A percentile compares a stretch with the other conserved stretches of the same genome.
phyloP scores from a whole-genome alignment of 257 asterid species.

The Nicotiana undulata region DNA sequence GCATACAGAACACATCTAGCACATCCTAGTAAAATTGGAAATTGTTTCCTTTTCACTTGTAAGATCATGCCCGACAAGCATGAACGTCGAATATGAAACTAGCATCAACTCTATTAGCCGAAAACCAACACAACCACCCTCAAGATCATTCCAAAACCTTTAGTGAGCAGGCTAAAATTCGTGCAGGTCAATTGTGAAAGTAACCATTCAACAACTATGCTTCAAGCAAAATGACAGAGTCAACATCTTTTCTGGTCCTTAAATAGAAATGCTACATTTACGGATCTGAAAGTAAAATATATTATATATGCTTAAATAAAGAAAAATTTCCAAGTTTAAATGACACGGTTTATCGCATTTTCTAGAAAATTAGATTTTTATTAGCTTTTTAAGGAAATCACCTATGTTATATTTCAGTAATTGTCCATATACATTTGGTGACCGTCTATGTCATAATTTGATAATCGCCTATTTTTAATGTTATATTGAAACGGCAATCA shows the following conservation, averaged over 20 bases:
- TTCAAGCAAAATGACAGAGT: background rate
- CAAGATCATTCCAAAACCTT: background rate
- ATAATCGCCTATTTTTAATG: too few relatives aligned
- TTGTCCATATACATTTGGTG: too few relatives aligned
- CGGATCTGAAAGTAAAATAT: background rate
- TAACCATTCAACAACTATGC: background rate
- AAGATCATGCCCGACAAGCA: background rate
- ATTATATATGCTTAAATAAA: background rate
- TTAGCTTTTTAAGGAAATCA: too few relatives aligned
- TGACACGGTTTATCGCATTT: background rate
- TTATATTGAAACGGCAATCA: too few relatives aligned
- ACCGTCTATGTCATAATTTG: too few relatives aligned
- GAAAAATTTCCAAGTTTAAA: background rate
- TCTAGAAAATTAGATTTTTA: too few relatives aligned
- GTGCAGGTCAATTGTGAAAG: background rate
- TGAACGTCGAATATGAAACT: background rate
- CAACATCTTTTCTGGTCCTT: background rate
- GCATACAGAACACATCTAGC: background rate
- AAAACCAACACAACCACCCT: background rate
- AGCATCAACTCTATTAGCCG: background rate
- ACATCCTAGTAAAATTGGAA: background rate
- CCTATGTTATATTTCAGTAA: too few relatives aligned
- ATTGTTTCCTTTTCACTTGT: background rate
- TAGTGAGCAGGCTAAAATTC: background rate
- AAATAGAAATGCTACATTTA: background rate